phyloP scores from a whole-genome alignment of 441 rosid species.

The Gossypium davidsonii region DNA sequence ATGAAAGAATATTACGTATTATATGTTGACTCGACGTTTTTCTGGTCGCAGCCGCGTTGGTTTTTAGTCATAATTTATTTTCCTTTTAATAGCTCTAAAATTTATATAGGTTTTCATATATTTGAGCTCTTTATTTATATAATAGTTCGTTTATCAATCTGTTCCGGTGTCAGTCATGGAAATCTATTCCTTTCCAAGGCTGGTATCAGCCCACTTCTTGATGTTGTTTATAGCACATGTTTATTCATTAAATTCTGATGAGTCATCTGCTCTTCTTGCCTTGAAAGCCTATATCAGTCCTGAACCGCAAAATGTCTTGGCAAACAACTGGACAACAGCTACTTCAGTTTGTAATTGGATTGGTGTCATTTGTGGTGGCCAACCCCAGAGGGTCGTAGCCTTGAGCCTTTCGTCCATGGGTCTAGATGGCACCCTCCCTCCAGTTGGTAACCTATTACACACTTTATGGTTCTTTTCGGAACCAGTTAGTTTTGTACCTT shows the following conservation, averaged over 20 bases:
- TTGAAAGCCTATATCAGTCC: neutral
- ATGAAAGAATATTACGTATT: neutral
- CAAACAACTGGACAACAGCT: constrained; percentile 8
- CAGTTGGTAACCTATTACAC: constrained; percentile 3
- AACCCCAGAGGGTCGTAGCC: constrained; percentile 3
- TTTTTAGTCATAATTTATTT: neutral
- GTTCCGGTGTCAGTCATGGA: neutral
- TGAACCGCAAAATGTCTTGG: neutral
- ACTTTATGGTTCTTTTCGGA: neutral
- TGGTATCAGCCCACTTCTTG: neutral
- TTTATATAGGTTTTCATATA: neutral
- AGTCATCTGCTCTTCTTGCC: neutral
- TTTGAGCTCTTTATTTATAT: neutral
- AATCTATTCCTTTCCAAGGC: neutral
- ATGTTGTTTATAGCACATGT: neutral
- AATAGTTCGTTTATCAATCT: neutral
- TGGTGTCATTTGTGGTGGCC: constrained; percentile 12
- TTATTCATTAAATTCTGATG: neutral
- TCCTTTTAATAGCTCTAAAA: neutral
- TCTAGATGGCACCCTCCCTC: constrained; percentile 15
- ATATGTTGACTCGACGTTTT: neutral
- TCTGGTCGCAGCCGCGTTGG: neutral
- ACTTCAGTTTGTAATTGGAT: constrained; percentile 16
- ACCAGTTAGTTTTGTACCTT: neutral
- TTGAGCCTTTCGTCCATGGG: constrained; percentile 11